These are phyloP conservation scores for Phytophthora sansomeana DNA, from an alignment of 352 stramenopile species.

Conservation along the genomic window DNA sequence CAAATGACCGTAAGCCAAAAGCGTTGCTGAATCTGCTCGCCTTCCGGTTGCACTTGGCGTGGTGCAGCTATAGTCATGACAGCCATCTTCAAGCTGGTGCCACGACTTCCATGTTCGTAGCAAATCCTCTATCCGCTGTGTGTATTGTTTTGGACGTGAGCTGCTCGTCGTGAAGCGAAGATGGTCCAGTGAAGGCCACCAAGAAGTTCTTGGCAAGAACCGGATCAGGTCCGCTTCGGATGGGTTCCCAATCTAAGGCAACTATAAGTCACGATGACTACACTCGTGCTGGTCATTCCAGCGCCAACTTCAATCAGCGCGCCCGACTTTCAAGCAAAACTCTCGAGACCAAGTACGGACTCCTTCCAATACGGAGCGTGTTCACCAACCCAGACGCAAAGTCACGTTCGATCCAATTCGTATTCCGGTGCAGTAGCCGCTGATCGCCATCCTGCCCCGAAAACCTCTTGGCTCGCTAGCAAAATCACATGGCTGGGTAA, in stretches of 20 bases:
- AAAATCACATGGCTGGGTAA: constrained; percentile 16
- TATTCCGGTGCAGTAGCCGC: not conserved
- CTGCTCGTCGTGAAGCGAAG: not conserved
- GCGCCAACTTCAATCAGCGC: constrained; percentile 2
- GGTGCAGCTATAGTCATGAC: not conserved
- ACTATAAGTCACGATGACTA: constrained; percentile 12
- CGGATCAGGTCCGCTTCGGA: constrained; percentile 4
- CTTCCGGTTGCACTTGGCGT: constrained; percentile 2
- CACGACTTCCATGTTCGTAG: not conserved
- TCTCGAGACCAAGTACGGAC: not conserved
- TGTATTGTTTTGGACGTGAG: constrained; percentile 1
- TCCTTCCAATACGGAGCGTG: not conserved
- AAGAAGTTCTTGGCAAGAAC: not conserved
- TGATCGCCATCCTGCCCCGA: not conserved
- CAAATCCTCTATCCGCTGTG: not conserved
- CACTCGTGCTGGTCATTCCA: not conserved
- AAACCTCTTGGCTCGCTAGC: too few species aligned
- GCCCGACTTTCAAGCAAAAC: not conserved
- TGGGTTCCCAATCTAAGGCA: not conserved
- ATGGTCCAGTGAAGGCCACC: too few species aligned
- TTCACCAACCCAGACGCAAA: not conserved
- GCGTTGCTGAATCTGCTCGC: constrained; percentile 11
- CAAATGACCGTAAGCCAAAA: not conserved
- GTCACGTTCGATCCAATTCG: not conserved
- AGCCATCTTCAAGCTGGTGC: constrained; percentile 2